phyloP scores from a whole-genome alignment of 306 rosid genomes.

The Pueraria montana region DNA sequence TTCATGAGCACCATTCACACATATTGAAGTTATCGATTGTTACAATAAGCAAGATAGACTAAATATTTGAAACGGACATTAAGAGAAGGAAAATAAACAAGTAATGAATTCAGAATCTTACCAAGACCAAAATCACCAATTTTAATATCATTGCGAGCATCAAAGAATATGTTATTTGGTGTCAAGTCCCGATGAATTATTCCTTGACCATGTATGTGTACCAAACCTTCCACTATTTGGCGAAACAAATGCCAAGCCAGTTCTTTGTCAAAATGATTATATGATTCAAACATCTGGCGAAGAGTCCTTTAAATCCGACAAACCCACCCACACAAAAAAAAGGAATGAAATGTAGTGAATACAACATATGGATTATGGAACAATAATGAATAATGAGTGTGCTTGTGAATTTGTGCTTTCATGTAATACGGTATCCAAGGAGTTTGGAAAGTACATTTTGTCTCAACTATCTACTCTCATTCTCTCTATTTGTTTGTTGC shows the following conservation, averaged over 20 bases:
- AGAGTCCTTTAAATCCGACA: conserved; percentile 73
- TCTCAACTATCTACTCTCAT: conserved; percentile 27
- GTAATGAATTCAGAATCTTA: conserved; percentile 58
- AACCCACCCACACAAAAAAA: conserved; percentile 37
- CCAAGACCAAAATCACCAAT: conserved; percentile 99
- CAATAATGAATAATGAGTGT: background rate
- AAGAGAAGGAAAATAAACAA: conserved; percentile 35
- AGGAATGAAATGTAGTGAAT: conserved; percentile 37
- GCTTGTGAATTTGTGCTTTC: conserved; percentile 26
- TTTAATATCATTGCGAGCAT: conserved; percentile 95
- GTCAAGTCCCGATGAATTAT: conserved; percentile 98
- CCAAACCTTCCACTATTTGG: conserved; percentile 98
- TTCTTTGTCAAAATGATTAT: conserved; percentile 81
- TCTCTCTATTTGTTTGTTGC: conserved; percentile 19
- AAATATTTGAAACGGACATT: conserved; percentile 38
- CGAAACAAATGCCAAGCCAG: conserved; percentile 89
- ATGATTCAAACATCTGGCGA: conserved; percentile 83
- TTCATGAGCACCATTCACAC: conserved; percentile 19
- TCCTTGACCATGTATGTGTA: conserved; percentile 97
- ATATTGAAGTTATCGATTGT: conserved; percentile 32
- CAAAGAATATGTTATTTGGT: conserved; percentile 93
- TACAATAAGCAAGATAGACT: conserved; percentile 29
- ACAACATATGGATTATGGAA: conserved; percentile 20
- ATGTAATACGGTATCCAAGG: background rate
- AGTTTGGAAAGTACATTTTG: background rate